Evolutionary conservation across 148 eudicot genomes (phyloP).

Genomic region (Silene uniflora): DNA sequence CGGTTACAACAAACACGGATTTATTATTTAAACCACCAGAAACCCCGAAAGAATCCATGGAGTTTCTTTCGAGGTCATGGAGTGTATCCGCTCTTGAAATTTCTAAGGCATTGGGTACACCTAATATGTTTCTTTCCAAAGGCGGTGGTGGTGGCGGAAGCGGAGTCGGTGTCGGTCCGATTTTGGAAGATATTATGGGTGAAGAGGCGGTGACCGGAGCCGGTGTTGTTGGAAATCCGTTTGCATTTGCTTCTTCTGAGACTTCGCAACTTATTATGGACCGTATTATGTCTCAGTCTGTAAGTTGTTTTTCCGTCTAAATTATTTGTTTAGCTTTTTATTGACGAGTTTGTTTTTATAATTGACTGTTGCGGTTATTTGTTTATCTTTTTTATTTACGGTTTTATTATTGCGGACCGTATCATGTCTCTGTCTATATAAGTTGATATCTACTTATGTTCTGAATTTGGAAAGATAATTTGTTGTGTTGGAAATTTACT

Average conservation of each 20-base stretch:
- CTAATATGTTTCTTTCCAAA: slow-evolving; percentile 25
- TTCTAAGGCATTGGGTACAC: slow-evolving; percentile 50
- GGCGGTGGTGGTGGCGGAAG: slow-evolving; percentile 19
- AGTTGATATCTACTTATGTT: too few species aligned
- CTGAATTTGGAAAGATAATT: too few species aligned
- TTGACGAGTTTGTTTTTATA: neutral
- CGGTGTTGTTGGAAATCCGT: slow-evolving; percentile 50
- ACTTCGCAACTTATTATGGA: slow-evolving; percentile 91
- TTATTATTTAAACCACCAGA: slow-evolving; percentile 59
- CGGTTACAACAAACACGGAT: slow-evolving; percentile 11
- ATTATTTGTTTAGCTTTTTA: neutral
- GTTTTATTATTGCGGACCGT: too few species aligned
- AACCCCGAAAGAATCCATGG: slow-evolving; percentile 85
- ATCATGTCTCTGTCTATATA: too few species aligned
- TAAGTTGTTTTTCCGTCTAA: slow-evolving; percentile 28
- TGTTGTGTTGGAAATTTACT: neutral
- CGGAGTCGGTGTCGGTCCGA: slow-evolving; percentile 12
- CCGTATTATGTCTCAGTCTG: slow-evolving; percentile 89
- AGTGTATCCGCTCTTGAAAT: slow-evolving; percentile 71
- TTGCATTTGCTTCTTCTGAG: slow-evolving; percentile 74
- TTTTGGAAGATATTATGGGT: slow-evolving; percentile 45
- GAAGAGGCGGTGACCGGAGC: slow-evolving; percentile 37
- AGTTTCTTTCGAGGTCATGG: slow-evolving; percentile 92
- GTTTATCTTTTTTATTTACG: neutral
- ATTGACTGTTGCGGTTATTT: neutral